These are phyloP conservation scores for Aspergillus tamarii DNA, from an alignment of 2,329 filamentous ascomycete genomes.

Conservation along the genomic window DNA sequence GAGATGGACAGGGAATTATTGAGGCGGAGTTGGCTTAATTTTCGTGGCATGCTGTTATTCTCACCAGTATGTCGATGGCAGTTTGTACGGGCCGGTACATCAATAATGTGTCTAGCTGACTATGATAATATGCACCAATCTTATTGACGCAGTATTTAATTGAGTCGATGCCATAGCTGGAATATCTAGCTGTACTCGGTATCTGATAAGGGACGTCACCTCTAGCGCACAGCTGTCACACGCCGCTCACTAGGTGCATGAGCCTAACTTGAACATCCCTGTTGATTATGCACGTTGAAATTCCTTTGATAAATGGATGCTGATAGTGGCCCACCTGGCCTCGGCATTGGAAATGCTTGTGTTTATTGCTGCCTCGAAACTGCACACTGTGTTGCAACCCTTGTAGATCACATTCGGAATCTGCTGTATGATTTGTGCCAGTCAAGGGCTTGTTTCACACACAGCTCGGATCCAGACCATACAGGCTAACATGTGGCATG, in stretches of 20 bases:
- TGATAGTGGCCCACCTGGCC: neutral
- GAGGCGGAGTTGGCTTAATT: slow-evolving; percentile 19
- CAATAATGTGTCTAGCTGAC: neutral
- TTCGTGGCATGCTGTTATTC: neutral
- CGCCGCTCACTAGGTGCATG: neutral
- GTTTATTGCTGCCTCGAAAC: neutral
- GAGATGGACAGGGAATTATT: slow-evolving; percentile 25
- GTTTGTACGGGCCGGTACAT: neutral
- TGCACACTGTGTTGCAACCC: neutral
- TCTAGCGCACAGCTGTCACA: neutral
- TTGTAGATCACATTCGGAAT: neutral
- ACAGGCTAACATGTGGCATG: neutral
- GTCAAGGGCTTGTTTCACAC: neutral
- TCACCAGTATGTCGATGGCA: too few species aligned
- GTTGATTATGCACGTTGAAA: neutral
- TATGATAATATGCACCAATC: neutral
- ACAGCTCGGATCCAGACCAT: neutral
- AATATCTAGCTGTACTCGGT: neutral
- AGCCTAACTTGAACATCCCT: neutral
- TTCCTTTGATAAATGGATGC: neutral
- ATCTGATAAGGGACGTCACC: neutral
- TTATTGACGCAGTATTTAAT: neutral
- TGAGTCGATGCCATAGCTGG: neutral
- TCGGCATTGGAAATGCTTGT: neutral
- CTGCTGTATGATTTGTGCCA: neutral